Evolutionary conservation across 768 basidiomycete genomes (phyloP).

Genomic region (Clitopilus passeckerianus): DNA sequence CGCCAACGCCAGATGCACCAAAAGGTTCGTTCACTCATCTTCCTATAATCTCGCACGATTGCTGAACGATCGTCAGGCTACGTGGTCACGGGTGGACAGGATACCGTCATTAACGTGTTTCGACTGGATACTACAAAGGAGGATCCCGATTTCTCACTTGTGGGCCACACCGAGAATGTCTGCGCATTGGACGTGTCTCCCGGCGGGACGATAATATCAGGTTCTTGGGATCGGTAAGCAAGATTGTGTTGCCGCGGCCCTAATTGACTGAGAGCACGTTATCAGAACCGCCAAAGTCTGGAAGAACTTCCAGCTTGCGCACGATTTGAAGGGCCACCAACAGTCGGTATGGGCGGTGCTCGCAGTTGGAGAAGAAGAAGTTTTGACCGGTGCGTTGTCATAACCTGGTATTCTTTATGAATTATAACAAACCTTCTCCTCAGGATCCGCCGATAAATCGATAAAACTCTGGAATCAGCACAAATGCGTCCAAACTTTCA

Average conservation of each 20-base stretch:
- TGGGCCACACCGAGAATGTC: slow-evolving; percentile 90
- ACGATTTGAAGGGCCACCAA: slow-evolving; percentile 79
- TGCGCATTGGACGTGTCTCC: slow-evolving; percentile 74
- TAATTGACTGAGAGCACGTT: not conserved
- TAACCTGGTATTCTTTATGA: not conserved
- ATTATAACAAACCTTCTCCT: not conserved
- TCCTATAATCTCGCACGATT: slow-evolving; percentile 7
- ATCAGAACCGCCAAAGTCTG: slow-evolving; percentile 90
- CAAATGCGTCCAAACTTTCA: slow-evolving; percentile 69
- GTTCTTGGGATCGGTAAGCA: slow-evolving; percentile 93
- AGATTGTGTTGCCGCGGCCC: not conserved
- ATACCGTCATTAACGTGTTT: slow-evolving; percentile 83
- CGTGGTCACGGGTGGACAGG: slow-evolving; percentile 85
- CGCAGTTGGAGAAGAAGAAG: slow-evolving; percentile 69
- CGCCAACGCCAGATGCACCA: slow-evolving; percentile 62
- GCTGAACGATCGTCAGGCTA: slow-evolving; percentile 52
- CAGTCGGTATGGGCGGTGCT: slow-evolving; percentile 95
- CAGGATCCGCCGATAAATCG: slow-evolving; percentile 92
- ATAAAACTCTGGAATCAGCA: slow-evolving; percentile 86
- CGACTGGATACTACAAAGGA: slow-evolving; percentile 49
- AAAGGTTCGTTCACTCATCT: slow-evolving; percentile 46
- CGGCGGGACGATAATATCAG: slow-evolving; percentile 79
- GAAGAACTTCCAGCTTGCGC: slow-evolving; percentile 67
- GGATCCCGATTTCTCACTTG: slow-evolving; percentile 75
- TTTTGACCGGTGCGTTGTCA: slow-evolving; percentile 67